A percentile compares a stretch with the other conserved stretches of the same genome.
phyloP scores from a whole-genome alignment of 73 alveolate species.

The Diophrys sp. region DNA sequence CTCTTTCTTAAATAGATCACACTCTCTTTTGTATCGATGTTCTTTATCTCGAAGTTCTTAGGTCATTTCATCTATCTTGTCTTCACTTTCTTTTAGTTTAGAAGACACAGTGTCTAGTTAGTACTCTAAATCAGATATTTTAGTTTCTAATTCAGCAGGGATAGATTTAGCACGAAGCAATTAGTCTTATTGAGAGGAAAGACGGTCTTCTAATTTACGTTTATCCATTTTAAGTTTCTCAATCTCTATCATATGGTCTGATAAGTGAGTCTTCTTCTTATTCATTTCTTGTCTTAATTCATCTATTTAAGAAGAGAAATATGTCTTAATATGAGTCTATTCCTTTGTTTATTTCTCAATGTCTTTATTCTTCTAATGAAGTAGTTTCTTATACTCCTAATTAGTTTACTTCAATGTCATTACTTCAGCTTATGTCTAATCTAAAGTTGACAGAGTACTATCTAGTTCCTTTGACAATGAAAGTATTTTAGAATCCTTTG shows the following conservation, averaged over 20 bases:
- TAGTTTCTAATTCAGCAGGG: not conserved
- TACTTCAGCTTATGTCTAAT: not conserved
- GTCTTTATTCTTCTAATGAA: not conserved
- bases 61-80: not conserved
- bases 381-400: not conserved
- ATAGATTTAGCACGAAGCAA: not conserved
- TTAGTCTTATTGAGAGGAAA: not conserved
- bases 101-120: not conserved
- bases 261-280: not conserved
- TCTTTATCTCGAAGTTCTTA: not conserved
- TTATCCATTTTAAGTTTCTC: not conserved
- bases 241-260: not conserved
- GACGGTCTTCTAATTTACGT: not conserved
- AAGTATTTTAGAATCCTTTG: not conserved
- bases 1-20: not conserved
- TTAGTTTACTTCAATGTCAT: not conserved
- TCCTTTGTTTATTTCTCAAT: not conserved
- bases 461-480: slow-evolving; percentile 6
- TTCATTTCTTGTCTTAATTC: not conserved
- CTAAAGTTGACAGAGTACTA: not conserved
- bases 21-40: not conserved
- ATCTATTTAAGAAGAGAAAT: not conserved
- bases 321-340: not conserved
- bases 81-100: not conserved
- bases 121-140: not conserved